Conservation (phyloP, 2,329 filamentous ascomycete species). For the Pseudogymnoascus verrucosus region DNA sequence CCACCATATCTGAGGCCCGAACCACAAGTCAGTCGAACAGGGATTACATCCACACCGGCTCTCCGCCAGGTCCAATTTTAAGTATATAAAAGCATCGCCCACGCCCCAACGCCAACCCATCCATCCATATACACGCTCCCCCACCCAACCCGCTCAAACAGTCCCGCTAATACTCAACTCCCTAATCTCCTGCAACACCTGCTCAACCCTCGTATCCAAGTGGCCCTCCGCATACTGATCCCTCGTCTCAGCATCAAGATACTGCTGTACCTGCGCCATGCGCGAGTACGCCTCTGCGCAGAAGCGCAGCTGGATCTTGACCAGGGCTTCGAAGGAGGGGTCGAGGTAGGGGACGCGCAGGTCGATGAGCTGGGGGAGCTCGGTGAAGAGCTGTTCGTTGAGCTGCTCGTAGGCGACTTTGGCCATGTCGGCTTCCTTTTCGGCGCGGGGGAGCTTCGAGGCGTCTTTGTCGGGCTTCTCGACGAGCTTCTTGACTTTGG, state of each 20-base stretch:
- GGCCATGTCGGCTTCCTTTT: constrained; percentile 94
- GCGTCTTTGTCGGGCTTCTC: constrained; percentile 99
- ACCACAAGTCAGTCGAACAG: neutral
- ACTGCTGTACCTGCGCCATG: constrained; percentile 99
- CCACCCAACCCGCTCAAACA: constrained; percentile 35
- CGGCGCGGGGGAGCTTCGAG: constrained; percentile 87
- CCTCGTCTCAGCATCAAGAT: constrained; percentile 87
- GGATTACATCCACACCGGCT: neutral
- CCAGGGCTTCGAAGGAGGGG: constrained; percentile 91
- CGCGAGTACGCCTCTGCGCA: constrained; percentile 95
- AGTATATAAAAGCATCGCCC: constrained; percentile 47
- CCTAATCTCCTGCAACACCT: constrained; percentile 93
- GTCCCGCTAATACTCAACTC: constrained; percentile 85
- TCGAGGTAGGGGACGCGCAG: constrained; percentile 94
- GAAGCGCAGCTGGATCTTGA: constrained; percentile 97
- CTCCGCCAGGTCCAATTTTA: neutral
- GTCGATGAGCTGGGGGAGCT: constrained; percentile 93
- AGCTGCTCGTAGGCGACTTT: constrained; percentile 90
- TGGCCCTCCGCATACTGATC: constrained; percentile 95
- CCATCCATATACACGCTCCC: constrained; percentile 82
- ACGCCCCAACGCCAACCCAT: constrained; percentile 60
- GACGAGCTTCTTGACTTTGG: constrained; percentile 91
- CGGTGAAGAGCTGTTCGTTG: constrained; percentile 89
- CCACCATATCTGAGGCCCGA: neutral
- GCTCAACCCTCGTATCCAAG: constrained; percentile 83